Evolutionary conservation across 257 asterid species (phyloP).

Genomic region (Nicotiana benthamiana): DNA sequence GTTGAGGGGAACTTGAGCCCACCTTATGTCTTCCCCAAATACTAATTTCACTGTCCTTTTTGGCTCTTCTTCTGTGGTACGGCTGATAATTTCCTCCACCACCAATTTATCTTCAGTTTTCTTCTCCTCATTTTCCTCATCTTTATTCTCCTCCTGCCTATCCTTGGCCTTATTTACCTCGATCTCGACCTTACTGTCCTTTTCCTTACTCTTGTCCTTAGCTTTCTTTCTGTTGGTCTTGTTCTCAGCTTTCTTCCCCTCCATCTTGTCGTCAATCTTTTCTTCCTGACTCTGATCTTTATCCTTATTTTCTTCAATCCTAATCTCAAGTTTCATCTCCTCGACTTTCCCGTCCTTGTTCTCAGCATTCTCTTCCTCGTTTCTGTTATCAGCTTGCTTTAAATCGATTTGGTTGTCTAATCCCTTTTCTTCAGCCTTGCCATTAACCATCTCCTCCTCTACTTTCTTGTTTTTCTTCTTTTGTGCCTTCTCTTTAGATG

Average conservation of each 20-base stretch:
- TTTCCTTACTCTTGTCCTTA: neutral
- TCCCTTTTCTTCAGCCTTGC: slow-evolving; percentile 6
- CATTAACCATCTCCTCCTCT: slow-evolving; percentile 26
- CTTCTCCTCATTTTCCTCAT: slow-evolving; percentile 12
- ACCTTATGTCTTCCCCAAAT: slow-evolving; percentile 79
- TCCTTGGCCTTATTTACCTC: neutral
- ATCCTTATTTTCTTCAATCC: neutral
- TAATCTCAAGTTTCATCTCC: neutral
- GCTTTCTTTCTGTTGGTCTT: neutral
- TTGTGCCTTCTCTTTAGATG: slow-evolving; percentile 30
- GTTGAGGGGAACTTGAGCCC: slow-evolving; percentile 64
- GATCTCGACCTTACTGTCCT: neutral
- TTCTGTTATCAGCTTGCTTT: slow-evolving; percentile 29
- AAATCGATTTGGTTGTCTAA: slow-evolving; percentile 10
- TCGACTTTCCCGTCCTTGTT: neutral
- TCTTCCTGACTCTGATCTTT: neutral
- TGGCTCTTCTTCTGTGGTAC: slow-evolving; percentile 31
- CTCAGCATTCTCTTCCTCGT: slow-evolving; percentile 2
- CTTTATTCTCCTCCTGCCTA: slow-evolving; percentile 2
- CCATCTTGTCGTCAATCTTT: neutral
- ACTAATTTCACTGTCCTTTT: slow-evolving; percentile 53
- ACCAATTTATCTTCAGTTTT: slow-evolving; percentile 35
- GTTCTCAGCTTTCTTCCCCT: slow-evolving; percentile 19
- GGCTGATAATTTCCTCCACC: slow-evolving; percentile 49
- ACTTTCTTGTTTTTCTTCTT: slow-evolving; percentile 32